phyloP scores from a whole-genome alignment of 495 filamentous ascomycete species.

The Penicillium ochrochloron region DNA sequence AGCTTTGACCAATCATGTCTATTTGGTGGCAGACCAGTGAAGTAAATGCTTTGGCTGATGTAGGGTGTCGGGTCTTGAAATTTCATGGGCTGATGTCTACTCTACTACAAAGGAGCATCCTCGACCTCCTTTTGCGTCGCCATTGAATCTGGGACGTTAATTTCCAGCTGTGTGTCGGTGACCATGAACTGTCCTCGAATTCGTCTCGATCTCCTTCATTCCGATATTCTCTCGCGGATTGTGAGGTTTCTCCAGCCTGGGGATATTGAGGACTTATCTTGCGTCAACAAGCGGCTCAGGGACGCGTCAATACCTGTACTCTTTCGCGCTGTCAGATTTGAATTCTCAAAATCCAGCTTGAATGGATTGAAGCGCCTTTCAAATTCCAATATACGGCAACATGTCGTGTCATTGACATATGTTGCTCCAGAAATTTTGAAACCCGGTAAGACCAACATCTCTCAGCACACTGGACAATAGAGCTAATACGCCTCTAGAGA shows the following conservation, averaged over 20 bases:
- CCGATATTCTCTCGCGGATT: constrained; percentile 2
- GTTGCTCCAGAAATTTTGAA: constrained; percentile 4
- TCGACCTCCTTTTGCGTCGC: background rate
- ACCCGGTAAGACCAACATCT: background rate
- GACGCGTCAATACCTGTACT: constrained; percentile 1
- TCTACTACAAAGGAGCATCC: background rate
- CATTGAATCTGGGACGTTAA: background rate
- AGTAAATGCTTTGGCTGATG: background rate
- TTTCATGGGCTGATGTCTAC: background rate
- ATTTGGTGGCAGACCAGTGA: background rate
- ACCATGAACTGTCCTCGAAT: background rate
- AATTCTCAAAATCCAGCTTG: constrained; percentile 8
- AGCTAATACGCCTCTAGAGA: background rate
- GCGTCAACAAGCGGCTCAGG: constrained; percentile 11
- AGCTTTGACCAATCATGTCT: background rate
- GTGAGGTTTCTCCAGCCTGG: background rate
- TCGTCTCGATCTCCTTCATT: background rate
- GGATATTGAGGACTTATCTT: constrained; percentile 5
- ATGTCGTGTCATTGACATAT: constrained; percentile 8
- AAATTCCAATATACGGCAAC: constrained; percentile 2
- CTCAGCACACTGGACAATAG: background rate
- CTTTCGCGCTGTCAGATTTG: constrained; percentile 9
- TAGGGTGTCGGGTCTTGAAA: background rate
- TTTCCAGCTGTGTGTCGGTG: background rate
- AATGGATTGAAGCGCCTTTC: background rate